phyloP scores from a whole-genome alignment of 2,329 filamentous ascomycete genomes.

The Raffaelea albimanens region DNA sequence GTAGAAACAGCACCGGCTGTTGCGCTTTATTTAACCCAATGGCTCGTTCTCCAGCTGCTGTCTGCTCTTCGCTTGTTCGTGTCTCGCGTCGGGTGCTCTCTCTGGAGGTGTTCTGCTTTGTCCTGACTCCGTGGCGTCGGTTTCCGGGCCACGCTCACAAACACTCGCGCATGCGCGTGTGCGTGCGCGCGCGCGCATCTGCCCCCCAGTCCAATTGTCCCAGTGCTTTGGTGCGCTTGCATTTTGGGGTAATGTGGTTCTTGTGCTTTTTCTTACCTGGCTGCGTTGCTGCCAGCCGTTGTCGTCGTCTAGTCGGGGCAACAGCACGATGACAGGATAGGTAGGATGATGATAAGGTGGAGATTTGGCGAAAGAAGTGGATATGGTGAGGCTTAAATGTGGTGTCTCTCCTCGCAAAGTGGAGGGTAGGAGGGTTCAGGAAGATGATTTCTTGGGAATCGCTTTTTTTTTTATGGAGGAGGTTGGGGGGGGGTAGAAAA shows the following conservation, averaged over 20 bases:
- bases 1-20: no score
- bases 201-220: not conserved
- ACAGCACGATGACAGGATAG: conserved; percentile 7
- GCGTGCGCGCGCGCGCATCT: not conserved
- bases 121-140: no score
- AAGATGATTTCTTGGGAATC: conserved; percentile 8
- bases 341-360: conserved; percentile 11
- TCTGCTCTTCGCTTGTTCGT: no score
- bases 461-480: conserved; percentile 3
- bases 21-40: no score
- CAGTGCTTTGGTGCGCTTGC: not conserved
- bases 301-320: conserved; percentile 6
- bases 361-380: conserved; percentile 13
- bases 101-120: no score
- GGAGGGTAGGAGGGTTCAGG: conserved; percentile 12
- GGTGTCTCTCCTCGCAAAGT: conserved; percentile 11
- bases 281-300: conserved; percentile 6
- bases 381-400: conserved; percentile 15
- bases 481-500: conserved; percentile 4
- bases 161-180: no score
- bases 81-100: no score
- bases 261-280: conserved; percentile 3
- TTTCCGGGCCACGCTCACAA: no score
- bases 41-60: no score
- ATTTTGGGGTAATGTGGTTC: not conserved